These are phyloP conservation scores for Daldinia childiae DNA, from an alignment of 495 filamentous ascomycete species.

Conservation along the genomic window DNA sequence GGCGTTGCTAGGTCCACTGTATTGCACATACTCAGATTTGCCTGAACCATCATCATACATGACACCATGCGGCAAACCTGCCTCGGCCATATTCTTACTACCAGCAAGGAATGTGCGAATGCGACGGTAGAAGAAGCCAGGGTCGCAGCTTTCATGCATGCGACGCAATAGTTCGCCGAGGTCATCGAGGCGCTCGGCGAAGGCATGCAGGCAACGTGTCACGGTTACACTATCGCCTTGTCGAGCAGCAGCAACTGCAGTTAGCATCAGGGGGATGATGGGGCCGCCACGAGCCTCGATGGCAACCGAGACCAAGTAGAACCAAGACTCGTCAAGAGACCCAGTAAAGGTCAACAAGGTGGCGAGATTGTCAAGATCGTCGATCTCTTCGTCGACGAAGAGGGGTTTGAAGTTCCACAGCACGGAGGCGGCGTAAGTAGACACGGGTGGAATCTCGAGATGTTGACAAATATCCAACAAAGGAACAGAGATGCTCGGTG, in stretches of 20 bases:
- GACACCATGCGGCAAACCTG: slow-evolving; percentile 86
- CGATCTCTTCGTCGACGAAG: slow-evolving; percentile 80
- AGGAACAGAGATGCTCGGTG: slow-evolving; percentile 83
- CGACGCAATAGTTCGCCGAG: slow-evolving; percentile 75
- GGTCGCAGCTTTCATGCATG: slow-evolving; percentile 94
- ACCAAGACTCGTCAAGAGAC: slow-evolving; percentile 96
- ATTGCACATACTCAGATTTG: slow-evolving; percentile 74
- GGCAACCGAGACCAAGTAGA: slow-evolving; percentile 92
- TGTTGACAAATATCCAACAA: slow-evolving; percentile 79
- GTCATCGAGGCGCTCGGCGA: slow-evolving; percentile 89
- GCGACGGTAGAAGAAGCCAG: slow-evolving; percentile 90
- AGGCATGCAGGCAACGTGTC: slow-evolving; percentile 73
- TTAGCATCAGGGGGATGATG: slow-evolving; percentile 86
- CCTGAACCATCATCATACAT: slow-evolving; percentile 82
- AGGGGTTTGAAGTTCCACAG: slow-evolving; percentile 97
- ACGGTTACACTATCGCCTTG: slow-evolving; percentile 73
- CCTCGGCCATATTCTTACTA: slow-evolving; percentile 95
- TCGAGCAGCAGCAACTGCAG: slow-evolving; percentile 84
- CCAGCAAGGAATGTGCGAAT: slow-evolving; percentile 95
- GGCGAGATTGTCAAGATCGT: slow-evolving; percentile 83
- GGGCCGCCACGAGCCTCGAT: slow-evolving; percentile 94
- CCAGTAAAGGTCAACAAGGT: slow-evolving; percentile 94
- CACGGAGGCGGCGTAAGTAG: slow-evolving; percentile 89
- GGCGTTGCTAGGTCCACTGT: slow-evolving; percentile 91
- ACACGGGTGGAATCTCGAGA: slow-evolving; percentile 90